These are phyloP conservation scores for Ophiostoma perfectum DNA, from an alignment of 2,329 filamentous ascomycete species.

Conservation along the genomic window DNA sequence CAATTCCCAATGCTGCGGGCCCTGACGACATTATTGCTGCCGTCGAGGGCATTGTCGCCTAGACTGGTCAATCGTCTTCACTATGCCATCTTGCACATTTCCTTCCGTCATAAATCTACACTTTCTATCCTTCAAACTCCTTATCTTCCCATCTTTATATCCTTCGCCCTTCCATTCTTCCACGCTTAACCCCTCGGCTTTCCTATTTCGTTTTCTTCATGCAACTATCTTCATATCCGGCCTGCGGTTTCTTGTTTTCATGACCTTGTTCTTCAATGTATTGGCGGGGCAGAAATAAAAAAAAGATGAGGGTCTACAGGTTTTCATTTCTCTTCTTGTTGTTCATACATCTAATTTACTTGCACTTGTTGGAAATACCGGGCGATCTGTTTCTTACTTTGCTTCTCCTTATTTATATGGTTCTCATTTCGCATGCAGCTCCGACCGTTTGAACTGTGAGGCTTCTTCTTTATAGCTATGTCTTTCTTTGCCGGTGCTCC, in stretches of 20 bases:
- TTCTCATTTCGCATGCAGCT: not conserved
- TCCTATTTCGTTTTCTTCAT: not conserved
- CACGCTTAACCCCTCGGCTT: too few species aligned
- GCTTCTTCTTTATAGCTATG: not conserved
- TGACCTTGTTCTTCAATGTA: not conserved
- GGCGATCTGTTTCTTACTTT: conserved; percentile 3
- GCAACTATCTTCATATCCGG: not conserved
- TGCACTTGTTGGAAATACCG: conserved; percentile 14
- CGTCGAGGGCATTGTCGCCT: conserved; percentile 14
- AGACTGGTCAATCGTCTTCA: not conserved
- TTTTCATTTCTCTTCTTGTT: not conserved
- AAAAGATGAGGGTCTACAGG: too few species aligned
- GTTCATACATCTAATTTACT: conserved; percentile 5
- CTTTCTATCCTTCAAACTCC: not conserved
- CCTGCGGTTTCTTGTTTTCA: not conserved
- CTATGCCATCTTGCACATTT: not conserved
- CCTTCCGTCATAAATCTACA: too few species aligned
- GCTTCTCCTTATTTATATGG: conserved; percentile 8
- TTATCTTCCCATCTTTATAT: not conserved
- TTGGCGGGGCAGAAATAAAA: not conserved
- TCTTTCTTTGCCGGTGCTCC: not conserved
- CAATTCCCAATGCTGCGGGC: conserved; percentile 7
- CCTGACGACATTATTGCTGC: conserved; percentile 13
- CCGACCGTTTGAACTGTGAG: too few species aligned
- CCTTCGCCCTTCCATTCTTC: not conserved